Conservation (phyloP, 495 filamentous ascomycete genomes). For the Trichocladium uniseriatum region DNA sequence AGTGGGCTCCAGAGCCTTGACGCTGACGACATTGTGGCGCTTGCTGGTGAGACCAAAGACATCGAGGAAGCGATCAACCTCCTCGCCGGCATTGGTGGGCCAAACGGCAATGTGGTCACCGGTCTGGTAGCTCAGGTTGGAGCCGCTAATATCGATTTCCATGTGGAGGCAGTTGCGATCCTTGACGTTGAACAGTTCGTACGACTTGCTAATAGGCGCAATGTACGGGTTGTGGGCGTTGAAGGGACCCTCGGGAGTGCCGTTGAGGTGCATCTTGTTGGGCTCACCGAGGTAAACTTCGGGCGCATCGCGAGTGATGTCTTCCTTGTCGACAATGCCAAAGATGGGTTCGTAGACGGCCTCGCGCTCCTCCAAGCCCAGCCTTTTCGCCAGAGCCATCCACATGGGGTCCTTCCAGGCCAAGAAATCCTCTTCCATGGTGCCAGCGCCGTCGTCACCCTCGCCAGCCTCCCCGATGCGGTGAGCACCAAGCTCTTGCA, state of each 20-base stretch:
- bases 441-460: constrained; percentile 95
- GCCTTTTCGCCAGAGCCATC: constrained; percentile 65
- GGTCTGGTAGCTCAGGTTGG: constrained; percentile 84
- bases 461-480: constrained; percentile 85
- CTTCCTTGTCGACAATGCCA: constrained; percentile 66
- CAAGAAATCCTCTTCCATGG: constrained; percentile 99
- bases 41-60: constrained; percentile 68
- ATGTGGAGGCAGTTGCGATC: constrained; percentile 94
- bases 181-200: constrained; percentile 84
- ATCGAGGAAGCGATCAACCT: constrained; percentile 83
- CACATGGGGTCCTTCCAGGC: constrained; percentile 99
- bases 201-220: constrained; percentile 83
- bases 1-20: constrained; percentile 90
- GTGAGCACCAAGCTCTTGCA: constrained; percentile 70
- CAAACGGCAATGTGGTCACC: constrained; percentile 96
- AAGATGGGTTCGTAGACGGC: constrained; percentile 94
- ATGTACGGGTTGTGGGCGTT: constrained; percentile 96
- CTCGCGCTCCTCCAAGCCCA: constrained; percentile 91
- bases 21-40: constrained; percentile 72
- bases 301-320: constrained; percentile 64
- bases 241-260: constrained; percentile 76
- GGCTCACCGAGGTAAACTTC: constrained; percentile 93
- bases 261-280: constrained; percentile 90
- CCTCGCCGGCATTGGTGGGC: constrained; percentile 89
- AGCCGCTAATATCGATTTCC: constrained; percentile 85